Evolutionary conservation across 2,329 filamentous ascomycete species (phyloP).

Genomic region (Elsinoe batatas): DNA sequence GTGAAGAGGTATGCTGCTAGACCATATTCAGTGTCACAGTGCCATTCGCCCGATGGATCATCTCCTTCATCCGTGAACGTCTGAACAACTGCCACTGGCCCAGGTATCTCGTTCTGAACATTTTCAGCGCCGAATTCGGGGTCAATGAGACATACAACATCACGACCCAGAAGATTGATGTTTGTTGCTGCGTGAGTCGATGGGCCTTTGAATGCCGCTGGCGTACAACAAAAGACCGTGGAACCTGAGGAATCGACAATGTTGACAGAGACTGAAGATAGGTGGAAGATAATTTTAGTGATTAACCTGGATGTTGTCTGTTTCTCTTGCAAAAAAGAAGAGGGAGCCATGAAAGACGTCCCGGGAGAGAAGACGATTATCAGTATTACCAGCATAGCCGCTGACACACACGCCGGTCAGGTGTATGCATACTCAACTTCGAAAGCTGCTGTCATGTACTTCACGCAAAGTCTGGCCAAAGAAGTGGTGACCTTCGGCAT

Average conservation of each 20-base stretch:
- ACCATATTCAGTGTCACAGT: conserved; percentile 27
- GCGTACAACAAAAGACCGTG: neutral
- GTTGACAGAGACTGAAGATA: neutral
- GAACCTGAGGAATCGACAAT: neutral
- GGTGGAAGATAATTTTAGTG: neutral
- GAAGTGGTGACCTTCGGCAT: neutral
- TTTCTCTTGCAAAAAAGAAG: neutral
- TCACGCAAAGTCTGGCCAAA: neutral
- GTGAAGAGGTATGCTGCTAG: conserved; percentile 26
- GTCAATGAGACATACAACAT: too few relatives aligned
- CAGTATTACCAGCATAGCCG: neutral
- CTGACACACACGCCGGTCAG: neutral
- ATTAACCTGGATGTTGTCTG: neutral
- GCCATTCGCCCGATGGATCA: conserved; percentile 24
- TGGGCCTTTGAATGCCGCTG: neutral
- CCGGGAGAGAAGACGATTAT: neutral
- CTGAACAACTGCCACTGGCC: conserved; percentile 29
- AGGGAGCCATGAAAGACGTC: neutral
- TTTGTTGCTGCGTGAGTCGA: too few relatives aligned
- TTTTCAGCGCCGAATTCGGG: conserved; percentile 31
- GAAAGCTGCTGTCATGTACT: neutral
- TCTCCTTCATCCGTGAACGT: conserved; percentile 29
- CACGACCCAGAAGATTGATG: too few relatives aligned
- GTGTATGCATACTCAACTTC: neutral
- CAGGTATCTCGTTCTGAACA: conserved; percentile 30